These are phyloP conservation scores for Leptomonas pyrrhocoris DNA, from an alignment of 208 protist genomes.

Conservation along the genomic window DNA sequence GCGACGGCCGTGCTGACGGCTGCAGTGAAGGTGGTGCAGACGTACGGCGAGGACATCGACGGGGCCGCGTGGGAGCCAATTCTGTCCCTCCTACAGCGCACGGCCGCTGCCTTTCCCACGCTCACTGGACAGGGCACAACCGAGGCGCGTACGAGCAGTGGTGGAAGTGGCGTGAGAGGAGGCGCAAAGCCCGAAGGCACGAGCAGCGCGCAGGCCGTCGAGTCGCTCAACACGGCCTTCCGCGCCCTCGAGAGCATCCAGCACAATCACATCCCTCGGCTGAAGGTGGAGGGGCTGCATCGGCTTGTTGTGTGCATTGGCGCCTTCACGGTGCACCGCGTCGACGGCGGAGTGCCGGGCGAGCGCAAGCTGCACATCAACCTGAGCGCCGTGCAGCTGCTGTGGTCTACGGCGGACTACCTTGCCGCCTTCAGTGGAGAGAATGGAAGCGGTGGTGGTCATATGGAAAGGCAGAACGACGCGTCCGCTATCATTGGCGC, in stretches of 20 bases:
- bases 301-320: constrained; percentile 64
- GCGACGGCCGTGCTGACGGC: constrained; percentile 32
- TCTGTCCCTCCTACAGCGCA: constrained; percentile 49
- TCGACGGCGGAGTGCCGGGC: constrained; percentile 22
- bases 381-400: constrained; percentile 82
- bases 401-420: constrained; percentile 88
- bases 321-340: constrained; percentile 53
- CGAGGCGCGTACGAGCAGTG: not conserved
- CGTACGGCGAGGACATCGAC: constrained; percentile 59
- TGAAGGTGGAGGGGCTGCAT: constrained; percentile 53
- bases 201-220: constrained; percentile 25
- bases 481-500: not conserved
- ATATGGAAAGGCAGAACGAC: not conserved
- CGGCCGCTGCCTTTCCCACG: constrained; percentile 14
- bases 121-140: not conserved
- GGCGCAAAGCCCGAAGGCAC: not conserved
- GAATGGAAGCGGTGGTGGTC: not conserved
- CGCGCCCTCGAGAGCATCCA: constrained; percentile 74
- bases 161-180: not conserved
- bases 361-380: constrained; percentile 76
- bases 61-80: constrained; percentile 55
- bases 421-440: constrained; percentile 37
- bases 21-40: constrained; percentile 59
- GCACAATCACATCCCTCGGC: constrained; percentile 69
- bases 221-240: constrained; percentile 59